Evolutionary conservation across 331 rosid species (phyloP).

Genomic region (Quercus phellos): DNA sequence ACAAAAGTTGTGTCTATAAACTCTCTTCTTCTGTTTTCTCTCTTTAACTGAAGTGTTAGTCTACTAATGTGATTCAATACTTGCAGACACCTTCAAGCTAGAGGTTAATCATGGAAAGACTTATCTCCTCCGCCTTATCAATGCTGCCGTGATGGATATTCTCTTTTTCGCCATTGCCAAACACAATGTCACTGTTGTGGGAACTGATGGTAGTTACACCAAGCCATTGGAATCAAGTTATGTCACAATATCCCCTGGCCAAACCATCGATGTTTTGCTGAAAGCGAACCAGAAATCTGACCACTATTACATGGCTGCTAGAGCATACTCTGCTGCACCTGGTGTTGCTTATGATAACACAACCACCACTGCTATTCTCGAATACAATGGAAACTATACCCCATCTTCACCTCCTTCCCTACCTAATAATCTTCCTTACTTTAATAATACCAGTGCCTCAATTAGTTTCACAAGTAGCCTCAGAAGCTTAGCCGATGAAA

Average conservation of each 20-base stretch:
- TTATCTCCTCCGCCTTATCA: not conserved
- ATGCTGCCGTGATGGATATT: not conserved
- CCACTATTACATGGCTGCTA: conserved; percentile 15
- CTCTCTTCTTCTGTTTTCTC: no score
- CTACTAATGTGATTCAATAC: not conserved
- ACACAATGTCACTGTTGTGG: conserved; percentile 6
- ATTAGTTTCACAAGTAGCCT: not conserved
- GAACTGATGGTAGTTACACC: not conserved
- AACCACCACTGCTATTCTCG: conserved; percentile 7
- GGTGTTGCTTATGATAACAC: not conserved
- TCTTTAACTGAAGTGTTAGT: no score
- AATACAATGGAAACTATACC: conserved; percentile 4
- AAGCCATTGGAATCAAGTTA: conserved; percentile 7
- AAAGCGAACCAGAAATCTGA: conserved; percentile 7
- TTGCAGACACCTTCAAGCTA: not conserved
- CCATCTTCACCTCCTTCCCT: not conserved
- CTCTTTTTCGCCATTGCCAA: not conserved
- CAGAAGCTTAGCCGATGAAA: conserved; percentile 18
- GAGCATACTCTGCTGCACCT: not conserved
- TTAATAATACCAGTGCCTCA: not conserved
- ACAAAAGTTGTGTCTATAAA: no score
- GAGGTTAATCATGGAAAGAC: not conserved
- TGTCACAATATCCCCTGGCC: not conserved
- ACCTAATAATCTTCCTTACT: conserved; percentile 7
- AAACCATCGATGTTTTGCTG: not conserved